These are phyloP conservation scores for Conringia planisiliqua DNA, from an alignment of 345 rosid genomes.

Conservation along the genomic window DNA sequence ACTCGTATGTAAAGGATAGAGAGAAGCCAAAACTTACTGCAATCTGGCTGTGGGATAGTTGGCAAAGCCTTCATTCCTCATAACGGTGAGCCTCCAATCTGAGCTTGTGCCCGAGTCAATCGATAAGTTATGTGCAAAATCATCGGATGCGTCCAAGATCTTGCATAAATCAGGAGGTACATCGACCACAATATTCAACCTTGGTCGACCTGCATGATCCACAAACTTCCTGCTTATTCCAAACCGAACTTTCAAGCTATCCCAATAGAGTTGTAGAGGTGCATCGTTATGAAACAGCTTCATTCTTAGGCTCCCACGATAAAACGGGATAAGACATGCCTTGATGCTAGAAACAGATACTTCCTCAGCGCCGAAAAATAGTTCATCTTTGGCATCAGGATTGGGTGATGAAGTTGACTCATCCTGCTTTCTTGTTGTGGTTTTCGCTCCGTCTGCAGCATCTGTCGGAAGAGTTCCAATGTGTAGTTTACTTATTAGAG, in stretches of 20 bases:
- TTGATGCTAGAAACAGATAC: constrained; percentile 48
- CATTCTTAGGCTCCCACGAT: constrained; percentile 45
- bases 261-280: constrained; percentile 49
- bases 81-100: constrained; percentile 56
- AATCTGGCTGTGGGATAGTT: constrained; percentile 57
- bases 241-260: constrained; percentile 54
- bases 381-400: constrained; percentile 11
- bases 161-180: constrained; percentile 46
- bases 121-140: constrained; percentile 34
- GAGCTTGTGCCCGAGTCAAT: constrained; percentile 50
- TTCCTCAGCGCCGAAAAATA: constrained; percentile 49
- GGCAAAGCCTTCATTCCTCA: constrained; percentile 36
- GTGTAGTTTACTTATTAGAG: constrained; percentile 41
- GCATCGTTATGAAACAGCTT: constrained; percentile 44
- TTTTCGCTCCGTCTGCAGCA: constrained; percentile 39
- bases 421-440: constrained; percentile 16
- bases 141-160: constrained; percentile 61
- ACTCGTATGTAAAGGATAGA: not conserved
- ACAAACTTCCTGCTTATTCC: constrained; percentile 48
- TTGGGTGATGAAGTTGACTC: constrained; percentile 32
- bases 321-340: constrained; percentile 42
- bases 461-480: constrained; percentile 35
- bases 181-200: constrained; percentile 63
- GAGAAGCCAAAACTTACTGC: constrained; percentile 55
- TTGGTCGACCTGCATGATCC: constrained; percentile 54